Percentiles rank a stretch among this genome's conserved stretches.
Conservation (phyloP, 306 rosid genomes). For the Hippophae gyantsensis region DNA sequence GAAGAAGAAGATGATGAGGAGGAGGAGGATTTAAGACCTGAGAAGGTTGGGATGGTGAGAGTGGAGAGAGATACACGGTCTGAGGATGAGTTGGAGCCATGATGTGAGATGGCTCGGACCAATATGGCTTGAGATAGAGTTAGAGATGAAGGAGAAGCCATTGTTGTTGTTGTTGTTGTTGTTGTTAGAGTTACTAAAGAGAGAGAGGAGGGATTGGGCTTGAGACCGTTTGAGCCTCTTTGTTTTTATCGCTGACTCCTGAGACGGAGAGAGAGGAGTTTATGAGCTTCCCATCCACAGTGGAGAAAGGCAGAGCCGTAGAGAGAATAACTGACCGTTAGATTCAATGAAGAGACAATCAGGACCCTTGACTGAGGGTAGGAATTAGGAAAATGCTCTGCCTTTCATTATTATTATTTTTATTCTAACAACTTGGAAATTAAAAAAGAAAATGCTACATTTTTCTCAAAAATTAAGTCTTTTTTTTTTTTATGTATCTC, state of each 20-base stretch:
- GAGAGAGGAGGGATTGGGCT: not conserved
- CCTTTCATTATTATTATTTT: conserved; percentile 27
- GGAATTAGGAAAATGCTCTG: conserved; percentile 28
- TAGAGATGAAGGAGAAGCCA: conserved; percentile 76
- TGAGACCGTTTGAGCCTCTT: conserved; percentile 8
- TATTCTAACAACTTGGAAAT: not conserved
- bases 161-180: conserved; percentile 19
- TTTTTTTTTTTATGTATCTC: not conserved
- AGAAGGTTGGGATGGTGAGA: conserved; percentile 41
- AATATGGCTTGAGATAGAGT: conserved; percentile 66
- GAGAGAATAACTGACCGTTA: conserved; percentile 25
- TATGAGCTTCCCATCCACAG: conserved; percentile 32
- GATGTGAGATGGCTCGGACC: conserved; percentile 54
- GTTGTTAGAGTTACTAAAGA: conserved; percentile 7
- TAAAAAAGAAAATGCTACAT: not conserved
- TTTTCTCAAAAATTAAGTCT: not conserved
- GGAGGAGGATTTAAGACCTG: conserved; percentile 48
- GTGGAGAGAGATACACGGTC: conserved; percentile 48
- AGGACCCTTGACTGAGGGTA: conserved; percentile 33
- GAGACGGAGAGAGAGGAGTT: conserved; percentile 8
- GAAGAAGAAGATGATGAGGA: conserved; percentile 13
- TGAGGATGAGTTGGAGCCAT: conserved; percentile 33
- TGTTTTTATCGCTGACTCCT: conserved; percentile 19
- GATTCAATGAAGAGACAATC: conserved; percentile 24
- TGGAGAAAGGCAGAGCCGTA: conserved; percentile 23